phyloP scores from a whole-genome alignment of 2,329 filamentous ascomycete genomes.

The Chaetomiaceae sp. region DNA sequence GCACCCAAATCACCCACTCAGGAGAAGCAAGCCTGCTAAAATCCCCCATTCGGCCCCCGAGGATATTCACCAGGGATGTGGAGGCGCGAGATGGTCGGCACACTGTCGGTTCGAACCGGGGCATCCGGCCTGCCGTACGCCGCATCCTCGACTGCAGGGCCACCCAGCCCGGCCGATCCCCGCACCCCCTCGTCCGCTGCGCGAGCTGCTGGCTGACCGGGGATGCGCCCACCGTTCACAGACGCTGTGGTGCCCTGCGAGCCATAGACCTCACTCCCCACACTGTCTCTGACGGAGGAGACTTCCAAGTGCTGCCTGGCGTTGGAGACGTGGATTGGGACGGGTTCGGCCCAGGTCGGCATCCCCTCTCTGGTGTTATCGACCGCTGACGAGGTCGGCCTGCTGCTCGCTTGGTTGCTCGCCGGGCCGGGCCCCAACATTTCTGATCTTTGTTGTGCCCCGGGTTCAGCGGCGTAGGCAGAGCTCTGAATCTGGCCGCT shows the following conservation, averaged over 20 bases:
- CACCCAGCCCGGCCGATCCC: neutral
- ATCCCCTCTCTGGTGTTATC: neutral
- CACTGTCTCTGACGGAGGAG: neutral
- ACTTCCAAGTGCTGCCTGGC: neutral
- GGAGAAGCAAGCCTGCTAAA: too few species aligned
- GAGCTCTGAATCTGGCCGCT: neutral
- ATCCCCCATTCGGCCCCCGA: conserved; percentile 21
- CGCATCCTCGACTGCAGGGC: neutral
- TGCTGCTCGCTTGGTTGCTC: neutral
- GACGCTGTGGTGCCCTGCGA: neutral
- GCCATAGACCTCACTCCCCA: neutral
- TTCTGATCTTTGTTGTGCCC: neutral
- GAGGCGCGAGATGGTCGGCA: conserved; percentile 55
- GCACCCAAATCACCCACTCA: too few species aligned
- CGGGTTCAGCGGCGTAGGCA: neutral
- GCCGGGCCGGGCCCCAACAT: neutral
- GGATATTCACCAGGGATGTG: conserved; percentile 66
- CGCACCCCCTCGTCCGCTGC: neutral
- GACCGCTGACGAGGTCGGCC: neutral
- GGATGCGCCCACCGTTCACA: neutral
- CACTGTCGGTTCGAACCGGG: conserved; percentile 35
- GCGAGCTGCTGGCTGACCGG: neutral
- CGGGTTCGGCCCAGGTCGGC: conserved; percentile 8
- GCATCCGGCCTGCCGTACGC: conserved; percentile 8
- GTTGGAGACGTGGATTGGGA: conserved; percentile 1